phyloP scores from a whole-genome alignment of 2,329 filamentous ascomycete species.

The Aspergillus viridinutans region DNA sequence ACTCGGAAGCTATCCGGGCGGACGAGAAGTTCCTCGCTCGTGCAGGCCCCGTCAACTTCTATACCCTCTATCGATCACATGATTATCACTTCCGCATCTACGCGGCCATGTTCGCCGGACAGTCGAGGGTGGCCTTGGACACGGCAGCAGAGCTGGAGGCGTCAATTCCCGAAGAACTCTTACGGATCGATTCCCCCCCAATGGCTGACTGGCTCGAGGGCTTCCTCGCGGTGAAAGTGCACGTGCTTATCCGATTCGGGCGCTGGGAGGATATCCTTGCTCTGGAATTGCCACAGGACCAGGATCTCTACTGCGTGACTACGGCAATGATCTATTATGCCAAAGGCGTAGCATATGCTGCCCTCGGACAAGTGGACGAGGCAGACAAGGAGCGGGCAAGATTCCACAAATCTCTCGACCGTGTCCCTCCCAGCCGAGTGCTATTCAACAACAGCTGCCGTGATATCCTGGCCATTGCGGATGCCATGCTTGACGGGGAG shows the following conservation, averaged over 20 bases:
- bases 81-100: conserved; percentile 73
- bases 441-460: conserved; percentile 65
- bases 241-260: conserved; percentile 70
- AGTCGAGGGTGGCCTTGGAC: conserved; percentile 59
- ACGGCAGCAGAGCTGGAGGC: conserved; percentile 57
- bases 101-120: conserved; percentile 71
- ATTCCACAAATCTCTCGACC: conserved; percentile 50
- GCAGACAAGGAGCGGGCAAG: conserved; percentile 50
- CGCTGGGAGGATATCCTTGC: conserved; percentile 63
- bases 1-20: conserved; percentile 61
- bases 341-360: conserved; percentile 63
- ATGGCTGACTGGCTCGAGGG: conserved; percentile 78
- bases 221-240: conserved; percentile 63
- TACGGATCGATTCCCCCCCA: conserved; percentile 61
- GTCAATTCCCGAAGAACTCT: conserved; percentile 59
- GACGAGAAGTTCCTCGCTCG: conserved; percentile 63
- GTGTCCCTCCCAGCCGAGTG: conserved; percentile 57
- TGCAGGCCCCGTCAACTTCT: conserved; percentile 63
- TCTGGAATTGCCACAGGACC: conserved; percentile 55
- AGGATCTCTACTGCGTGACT: conserved; percentile 62
- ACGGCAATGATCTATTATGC: conserved; percentile 66
- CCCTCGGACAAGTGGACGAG: conserved; percentile 50
- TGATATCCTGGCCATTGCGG: conserved; percentile 60
- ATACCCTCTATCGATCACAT: conserved; percentile 71
- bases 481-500: conserved; percentile 67